These are phyloP conservation scores for Blastocystis sp. DNA, from an alignment of 352 stramenopile genomes.

Conservation along the genomic window DNA sequence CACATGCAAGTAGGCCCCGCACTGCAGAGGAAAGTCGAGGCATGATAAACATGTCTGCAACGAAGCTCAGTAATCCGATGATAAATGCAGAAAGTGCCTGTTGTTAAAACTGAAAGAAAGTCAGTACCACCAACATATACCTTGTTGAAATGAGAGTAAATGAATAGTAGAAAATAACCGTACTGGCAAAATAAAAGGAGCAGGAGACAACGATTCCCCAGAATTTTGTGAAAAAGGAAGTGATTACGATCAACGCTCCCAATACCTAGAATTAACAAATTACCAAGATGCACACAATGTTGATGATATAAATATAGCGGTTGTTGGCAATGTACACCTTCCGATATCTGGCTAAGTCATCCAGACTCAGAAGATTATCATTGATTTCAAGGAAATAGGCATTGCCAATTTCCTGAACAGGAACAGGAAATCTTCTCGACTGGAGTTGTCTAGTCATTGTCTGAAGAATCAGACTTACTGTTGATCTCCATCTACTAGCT, in stretches of 20 bases:
- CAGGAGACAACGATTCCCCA: neutral
- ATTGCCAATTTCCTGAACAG: constrained; percentile 27
- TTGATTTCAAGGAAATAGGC: neutral
- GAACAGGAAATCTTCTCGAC: neutral
- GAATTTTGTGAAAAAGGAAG: constrained; percentile 4
- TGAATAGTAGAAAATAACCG: neutral
- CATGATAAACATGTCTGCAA: neutral
- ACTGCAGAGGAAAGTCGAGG: neutral
- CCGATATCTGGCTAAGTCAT: constrained; percentile 8
- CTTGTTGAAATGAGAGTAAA: neutral
- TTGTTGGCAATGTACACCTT: constrained; percentile 58
- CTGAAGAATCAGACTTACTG: neutral
- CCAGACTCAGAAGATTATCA: neutral
- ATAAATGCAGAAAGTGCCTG: neutral
- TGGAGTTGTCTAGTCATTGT: neutral
- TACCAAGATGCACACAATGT: neutral
- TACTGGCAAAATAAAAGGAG: neutral
- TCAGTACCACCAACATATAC: neutral
- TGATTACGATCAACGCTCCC: neutral
- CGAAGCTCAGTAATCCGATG: neutral
- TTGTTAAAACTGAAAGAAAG: neutral
- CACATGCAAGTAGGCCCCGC: neutral
- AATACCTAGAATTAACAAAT: constrained; percentile 1
- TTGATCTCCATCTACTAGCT: too few relatives aligned
- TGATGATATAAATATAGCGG: neutral